Evolutionary conservation across 306 rosid genomes (phyloP).

Genomic region (Acacia acuminata): DNA sequence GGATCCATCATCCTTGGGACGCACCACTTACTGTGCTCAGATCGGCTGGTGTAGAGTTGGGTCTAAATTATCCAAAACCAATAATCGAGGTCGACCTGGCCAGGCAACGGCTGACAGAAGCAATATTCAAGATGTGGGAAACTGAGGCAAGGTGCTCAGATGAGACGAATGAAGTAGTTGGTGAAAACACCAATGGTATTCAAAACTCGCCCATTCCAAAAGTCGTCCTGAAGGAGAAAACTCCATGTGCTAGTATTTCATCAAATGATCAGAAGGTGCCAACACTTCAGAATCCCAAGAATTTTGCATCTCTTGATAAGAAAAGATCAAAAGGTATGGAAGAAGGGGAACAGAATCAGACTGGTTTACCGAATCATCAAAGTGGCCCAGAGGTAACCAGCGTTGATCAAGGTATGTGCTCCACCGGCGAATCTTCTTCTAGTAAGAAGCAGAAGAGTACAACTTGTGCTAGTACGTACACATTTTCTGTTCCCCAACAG

Average conservation of each 20-base stretch:
- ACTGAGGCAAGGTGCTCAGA: constrained; percentile 54
- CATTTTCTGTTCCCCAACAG: constrained; percentile 82
- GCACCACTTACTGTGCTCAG: constrained; percentile 70
- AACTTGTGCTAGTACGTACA: constrained; percentile 46
- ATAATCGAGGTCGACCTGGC: constrained; percentile 75
- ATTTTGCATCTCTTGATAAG: constrained; percentile 28
- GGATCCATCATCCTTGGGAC: constrained; percentile 99
- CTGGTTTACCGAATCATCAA: constrained; percentile 26
- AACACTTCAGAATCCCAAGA: constrained; percentile 47
- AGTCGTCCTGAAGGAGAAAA: constrained; percentile 39
- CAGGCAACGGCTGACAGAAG: constrained; percentile 68
- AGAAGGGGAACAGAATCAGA: constrained; percentile 42
- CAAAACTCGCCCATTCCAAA: constrained; percentile 49
- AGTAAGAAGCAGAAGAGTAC: constrained; percentile 50
- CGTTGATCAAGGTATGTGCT: constrained; percentile 60
- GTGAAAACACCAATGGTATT: constrained; percentile 51
- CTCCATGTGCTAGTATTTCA: constrained; percentile 62
- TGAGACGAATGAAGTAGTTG: constrained; percentile 69
- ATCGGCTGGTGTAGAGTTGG: constrained; percentile 87
- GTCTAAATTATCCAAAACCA: constrained; percentile 80
- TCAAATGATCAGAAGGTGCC: constrained; percentile 96
- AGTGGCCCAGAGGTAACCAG: constrained; percentile 39
- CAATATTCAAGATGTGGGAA: constrained; percentile 91
- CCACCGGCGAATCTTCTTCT: constrained; percentile 86
- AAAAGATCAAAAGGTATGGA: constrained; percentile 56